A percentile compares a stretch with the other conserved stretches of the same genome.
phyloP scores from a whole-genome alignment of 225 moss, liverwort and hornwort genomes.

The Pleurozium schreberi region DNA sequence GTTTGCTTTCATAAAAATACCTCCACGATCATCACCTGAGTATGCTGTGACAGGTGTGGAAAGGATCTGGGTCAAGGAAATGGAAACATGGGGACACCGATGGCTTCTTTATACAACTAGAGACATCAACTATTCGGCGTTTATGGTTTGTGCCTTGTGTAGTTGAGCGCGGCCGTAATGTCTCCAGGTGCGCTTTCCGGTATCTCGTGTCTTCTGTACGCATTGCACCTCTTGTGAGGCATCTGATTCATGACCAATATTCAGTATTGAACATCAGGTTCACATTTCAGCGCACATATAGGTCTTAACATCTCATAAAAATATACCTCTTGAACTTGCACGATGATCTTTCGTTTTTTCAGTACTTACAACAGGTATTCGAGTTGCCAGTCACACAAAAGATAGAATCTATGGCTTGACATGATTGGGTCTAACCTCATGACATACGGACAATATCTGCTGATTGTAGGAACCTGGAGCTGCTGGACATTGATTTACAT shows the following conservation, averaged over 20 bases:
- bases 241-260: background rate
- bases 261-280: background rate
- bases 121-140: conserved; percentile 51
- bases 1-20: background rate
- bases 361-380: background rate
- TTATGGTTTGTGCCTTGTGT: conserved; percentile 84
- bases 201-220: background rate
- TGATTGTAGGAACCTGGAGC: conserved; percentile 45
- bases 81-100: conserved; percentile 74
- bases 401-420: background rate
- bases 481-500: conserved; percentile 44
- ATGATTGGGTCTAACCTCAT: background rate
- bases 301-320: background rate
- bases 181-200: conserved; percentile 47
- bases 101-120: conserved; percentile 87
- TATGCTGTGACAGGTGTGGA: conserved; percentile 69
- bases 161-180: conserved; percentile 62
- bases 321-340: background rate
- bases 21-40: background rate
- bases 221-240: background rate
- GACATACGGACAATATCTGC: background rate
- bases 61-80: conserved; percentile 83
- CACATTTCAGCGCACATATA: background rate
- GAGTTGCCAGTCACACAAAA: background rate
- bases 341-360: background rate